Base-by-base conservation (phyloP, 371 early-diverging fungal genomes). In the Globomyces sp. region DNA sequence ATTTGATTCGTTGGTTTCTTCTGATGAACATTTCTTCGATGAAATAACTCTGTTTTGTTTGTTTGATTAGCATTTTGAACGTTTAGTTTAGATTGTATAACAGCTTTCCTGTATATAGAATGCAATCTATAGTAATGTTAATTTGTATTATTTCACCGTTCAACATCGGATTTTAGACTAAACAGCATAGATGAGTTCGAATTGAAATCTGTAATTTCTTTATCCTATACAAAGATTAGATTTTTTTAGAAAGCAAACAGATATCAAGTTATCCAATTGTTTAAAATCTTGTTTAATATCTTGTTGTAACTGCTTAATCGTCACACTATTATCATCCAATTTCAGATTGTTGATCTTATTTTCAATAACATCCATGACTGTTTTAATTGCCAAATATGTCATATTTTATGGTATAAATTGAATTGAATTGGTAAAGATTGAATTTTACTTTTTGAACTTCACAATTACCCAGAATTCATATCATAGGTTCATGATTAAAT, bases 281-380 rank as follows among this genome's bases (percentile, higher is more conserved):
- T 55, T 55, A 36, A 55, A 37, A 2, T 39, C 39, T 37, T 10
- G 10, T 55, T 55, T 55, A 6, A 55, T 55, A 39, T 55, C 55
- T 13, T 55, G 37, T 41, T 55, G 55, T 24, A 55, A 11, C 39
- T 3, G 4, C 6, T 39, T 24, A 6, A 41, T 39, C 37, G 36
- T 41, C 3, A 8, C 9, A 6, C 40, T 41, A 55, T 55, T 37
- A 5, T 41, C 39, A 37, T 36, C 40, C 24, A 39, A 3, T 55
- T 55, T 55, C 39, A 55, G 11, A 3, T 4, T 24, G 36, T 55
- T 41, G 8, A 55, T 55, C 13, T 55, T 55, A 39, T 55, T 3
- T 37, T 2, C 4, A 11, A 55, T 55, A 6, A 39, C 37, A 24
- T 24, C 24, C 24, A 24, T 24, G 24, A 36, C 36, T 55, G 47